Conservation (phyloP, 345 rosid species). For the Gynandropsis gynandra region DNA sequence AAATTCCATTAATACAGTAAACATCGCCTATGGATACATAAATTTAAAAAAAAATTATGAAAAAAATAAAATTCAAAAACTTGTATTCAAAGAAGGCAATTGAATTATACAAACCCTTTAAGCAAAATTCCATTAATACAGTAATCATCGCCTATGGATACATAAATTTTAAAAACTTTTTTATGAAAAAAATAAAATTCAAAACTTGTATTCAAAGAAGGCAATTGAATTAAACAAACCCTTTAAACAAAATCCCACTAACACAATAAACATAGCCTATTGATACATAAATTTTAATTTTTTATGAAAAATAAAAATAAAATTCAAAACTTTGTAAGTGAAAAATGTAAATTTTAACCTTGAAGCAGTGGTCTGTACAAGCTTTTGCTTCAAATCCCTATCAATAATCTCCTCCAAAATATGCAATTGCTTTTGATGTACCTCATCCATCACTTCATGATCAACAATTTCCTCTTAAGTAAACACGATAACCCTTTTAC, state of each 20-base stretch:
- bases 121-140: background rate
- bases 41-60: background rate
- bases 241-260: background rate
- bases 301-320: too few relatives aligned
- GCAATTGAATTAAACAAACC: background rate
- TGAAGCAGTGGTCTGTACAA: conserved; percentile 54
- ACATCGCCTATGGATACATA: background rate
- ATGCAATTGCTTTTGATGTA: conserved; percentile 46
- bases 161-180: background rate
- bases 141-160: conserved; percentile 7
- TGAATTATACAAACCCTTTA: too few relatives aligned
- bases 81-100: too few relatives aligned
- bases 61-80: too few relatives aligned
- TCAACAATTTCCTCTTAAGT: conserved; percentile 11
- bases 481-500: background rate
- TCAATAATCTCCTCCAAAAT: conserved; percentile 79
- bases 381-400: conserved; percentile 72
- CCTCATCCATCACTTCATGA: conserved; percentile 38
- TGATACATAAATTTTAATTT: background rate
- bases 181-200: conserved; percentile 2
- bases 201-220: background rate
- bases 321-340: too few relatives aligned
- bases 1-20: conserved; percentile 6
- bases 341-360: conserved; percentile 23
- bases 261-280: conserved; percentile 3